Conservation (phyloP, 1,139 yeast species). For the Pichia sp. region DNA sequence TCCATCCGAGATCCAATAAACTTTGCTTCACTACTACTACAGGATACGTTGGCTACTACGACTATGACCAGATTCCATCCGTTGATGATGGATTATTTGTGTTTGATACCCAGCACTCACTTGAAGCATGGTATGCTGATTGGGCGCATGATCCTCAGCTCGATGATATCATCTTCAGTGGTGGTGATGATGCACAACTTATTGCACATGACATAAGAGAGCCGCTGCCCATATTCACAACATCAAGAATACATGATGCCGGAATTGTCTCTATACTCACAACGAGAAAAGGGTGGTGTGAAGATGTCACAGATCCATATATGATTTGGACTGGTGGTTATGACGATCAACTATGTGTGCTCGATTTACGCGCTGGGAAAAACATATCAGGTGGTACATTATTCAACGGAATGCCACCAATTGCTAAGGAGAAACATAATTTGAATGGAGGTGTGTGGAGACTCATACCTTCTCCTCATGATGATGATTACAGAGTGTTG, state of each 20-base stretch:
- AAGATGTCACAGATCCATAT: conserved; percentile 32
- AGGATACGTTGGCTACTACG: conserved; percentile 41
- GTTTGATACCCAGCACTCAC: conserved; percentile 36
- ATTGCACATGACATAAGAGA: conserved; percentile 67
- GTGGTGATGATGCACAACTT: conserved; percentile 82
- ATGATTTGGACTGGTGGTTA: conserved; percentile 86
- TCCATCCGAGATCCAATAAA: conserved; percentile 37
- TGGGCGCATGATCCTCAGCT: conserved; percentile 56
- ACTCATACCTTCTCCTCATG: conserved; percentile 53
- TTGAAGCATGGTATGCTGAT: conserved; percentile 89
- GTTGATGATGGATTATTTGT: neutral
- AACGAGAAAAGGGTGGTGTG: conserved; percentile 18
- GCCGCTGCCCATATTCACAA: conserved; percentile 42
- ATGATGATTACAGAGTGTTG: conserved; percentile 38
- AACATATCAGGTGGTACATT: conserved; percentile 33
- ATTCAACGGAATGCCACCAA: conserved; percentile 44
- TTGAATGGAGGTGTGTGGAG: conserved; percentile 97
- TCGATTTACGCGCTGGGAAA: conserved; percentile 55
- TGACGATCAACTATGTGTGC: conserved; percentile 66
- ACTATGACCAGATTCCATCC: conserved; percentile 19
- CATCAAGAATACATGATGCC: conserved; percentile 65
- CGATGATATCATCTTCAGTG: conserved; percentile 62
- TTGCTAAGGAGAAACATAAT: conserved; percentile 35
- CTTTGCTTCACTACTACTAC: conserved; percentile 48
- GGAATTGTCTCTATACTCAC: conserved; percentile 79